Evolutionary conservation across 179 eudicot species (phyloP).

Genomic region (Corrigiola litoralis): DNA sequence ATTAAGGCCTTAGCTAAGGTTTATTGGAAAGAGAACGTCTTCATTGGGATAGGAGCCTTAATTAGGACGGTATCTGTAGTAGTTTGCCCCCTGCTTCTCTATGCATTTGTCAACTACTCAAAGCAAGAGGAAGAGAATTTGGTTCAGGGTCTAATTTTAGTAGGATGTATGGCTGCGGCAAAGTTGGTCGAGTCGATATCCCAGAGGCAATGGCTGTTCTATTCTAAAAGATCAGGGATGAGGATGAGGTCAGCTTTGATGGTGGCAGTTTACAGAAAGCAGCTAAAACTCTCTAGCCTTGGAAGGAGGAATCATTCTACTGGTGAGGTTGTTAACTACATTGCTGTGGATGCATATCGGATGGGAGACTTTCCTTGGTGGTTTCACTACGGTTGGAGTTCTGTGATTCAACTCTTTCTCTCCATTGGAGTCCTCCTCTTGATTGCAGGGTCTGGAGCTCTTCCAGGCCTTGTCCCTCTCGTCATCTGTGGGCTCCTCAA

Average conservation of each 20-base stretch:
- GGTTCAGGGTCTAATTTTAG: slow-evolving; percentile 32
- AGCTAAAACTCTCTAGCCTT: slow-evolving; percentile 54
- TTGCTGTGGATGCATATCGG: slow-evolving; percentile 74
- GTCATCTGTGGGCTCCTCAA: slow-evolving; percentile 33
- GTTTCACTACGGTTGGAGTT: slow-evolving; percentile 57
- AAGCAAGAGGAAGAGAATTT: slow-evolving; percentile 28
- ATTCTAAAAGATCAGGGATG: slow-evolving; percentile 54
- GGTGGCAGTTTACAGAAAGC: slow-evolving; percentile 63
- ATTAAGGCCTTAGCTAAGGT: slow-evolving; percentile 34
- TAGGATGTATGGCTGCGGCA: slow-evolving; percentile 31
- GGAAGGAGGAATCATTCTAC: slow-evolving; percentile 58
- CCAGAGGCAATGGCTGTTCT: slow-evolving; percentile 65
- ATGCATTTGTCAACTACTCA: slow-evolving; percentile 26
- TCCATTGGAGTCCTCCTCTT: slow-evolving; percentile 25
- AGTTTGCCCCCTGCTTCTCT: slow-evolving; percentile 33
- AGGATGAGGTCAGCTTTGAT: slow-evolving; percentile 71
- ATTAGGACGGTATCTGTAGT: slow-evolving; percentile 37
- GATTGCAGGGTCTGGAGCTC: slow-evolving; percentile 14
- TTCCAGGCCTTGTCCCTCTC: slow-evolving; percentile 42
- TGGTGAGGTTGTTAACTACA: slow-evolving; percentile 70
- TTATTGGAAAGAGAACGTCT: slow-evolving; percentile 45
- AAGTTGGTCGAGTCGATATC: slow-evolving; percentile 61
- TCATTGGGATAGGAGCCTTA: slow-evolving; percentile 37
- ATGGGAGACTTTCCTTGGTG: slow-evolving; percentile 80
- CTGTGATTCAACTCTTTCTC: slow-evolving; percentile 42